These are phyloP conservation scores for Penicillium griseofulvum DNA, from an alignment of 2,329 filamentous ascomycete species.

Conservation along the genomic window DNA sequence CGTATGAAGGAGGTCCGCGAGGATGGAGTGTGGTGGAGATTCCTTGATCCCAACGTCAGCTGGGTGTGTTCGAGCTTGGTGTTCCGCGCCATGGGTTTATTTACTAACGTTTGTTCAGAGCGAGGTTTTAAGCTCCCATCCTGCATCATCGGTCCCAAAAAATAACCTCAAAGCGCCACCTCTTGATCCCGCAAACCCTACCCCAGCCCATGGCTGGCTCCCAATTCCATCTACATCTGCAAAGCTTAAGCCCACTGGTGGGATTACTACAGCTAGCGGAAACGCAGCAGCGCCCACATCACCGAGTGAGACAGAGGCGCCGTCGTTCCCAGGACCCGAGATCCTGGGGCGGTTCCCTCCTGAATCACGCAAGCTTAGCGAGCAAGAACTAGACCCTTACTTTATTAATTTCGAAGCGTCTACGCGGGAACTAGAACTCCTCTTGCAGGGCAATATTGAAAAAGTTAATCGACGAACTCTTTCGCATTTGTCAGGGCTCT, in stretches of 20 bases:
- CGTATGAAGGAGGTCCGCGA: constrained; percentile 88
- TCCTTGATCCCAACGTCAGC: constrained; percentile 95
- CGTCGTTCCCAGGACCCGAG: constrained; percentile 60
- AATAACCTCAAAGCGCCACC: constrained; percentile 94
- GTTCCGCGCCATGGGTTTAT: not conserved
- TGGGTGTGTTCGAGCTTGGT: constrained; percentile 63
- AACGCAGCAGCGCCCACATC: constrained; percentile 28
- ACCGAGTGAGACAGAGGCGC: constrained; percentile 55
- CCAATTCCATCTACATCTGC: constrained; percentile 82
- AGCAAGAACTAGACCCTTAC: constrained; percentile 91
- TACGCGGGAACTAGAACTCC: constrained; percentile 83
- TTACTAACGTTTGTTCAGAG: constrained; percentile 56
- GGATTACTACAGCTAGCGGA: constrained; percentile 50
- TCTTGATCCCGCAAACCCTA: constrained; percentile 88
- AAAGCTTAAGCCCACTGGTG: constrained; percentile 65
- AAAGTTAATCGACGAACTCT: constrained; percentile 91
- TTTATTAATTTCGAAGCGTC: constrained; percentile 91
- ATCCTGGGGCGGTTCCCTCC: constrained; percentile 79
- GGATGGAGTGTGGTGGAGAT: constrained; percentile 96
- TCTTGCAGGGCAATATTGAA: constrained; percentile 91
- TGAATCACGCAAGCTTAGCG: constrained; percentile 69
- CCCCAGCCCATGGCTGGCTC: constrained; percentile 79
- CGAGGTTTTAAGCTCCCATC: constrained; percentile 91
- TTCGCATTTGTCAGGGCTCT: constrained; percentile 77
- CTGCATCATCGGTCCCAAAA: constrained; percentile 87